A percentile compares a stretch with the other conserved stretches of the same genome.
phyloP scores from a whole-genome alignment of 257 asterid genomes.

The Leonotis leonurus region DNA sequence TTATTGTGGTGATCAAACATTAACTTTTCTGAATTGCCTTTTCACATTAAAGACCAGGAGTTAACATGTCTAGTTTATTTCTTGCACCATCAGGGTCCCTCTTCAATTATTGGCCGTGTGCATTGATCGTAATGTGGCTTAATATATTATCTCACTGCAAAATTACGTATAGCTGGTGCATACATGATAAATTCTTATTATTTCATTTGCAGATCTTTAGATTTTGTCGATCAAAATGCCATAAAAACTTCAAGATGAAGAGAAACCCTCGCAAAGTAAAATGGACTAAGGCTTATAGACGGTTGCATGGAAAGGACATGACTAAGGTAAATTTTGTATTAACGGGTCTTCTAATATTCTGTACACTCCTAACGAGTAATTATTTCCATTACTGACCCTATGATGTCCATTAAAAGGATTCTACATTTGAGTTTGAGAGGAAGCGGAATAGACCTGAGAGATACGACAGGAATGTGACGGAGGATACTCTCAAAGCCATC shows the following conservation, averaged over 20 bases:
- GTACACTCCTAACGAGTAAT: background rate
- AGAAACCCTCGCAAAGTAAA: conserved; percentile 88
- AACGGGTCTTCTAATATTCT: background rate
- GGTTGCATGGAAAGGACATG: conserved; percentile 89
- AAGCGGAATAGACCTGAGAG: conserved; percentile 84
- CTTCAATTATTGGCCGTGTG: background rate
- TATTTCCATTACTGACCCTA: background rate
- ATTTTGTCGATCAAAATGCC: conserved; percentile 86
- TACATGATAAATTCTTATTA: background rate
- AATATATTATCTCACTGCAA: background rate
- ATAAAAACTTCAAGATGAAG: conserved; percentile 94
- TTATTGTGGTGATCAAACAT: background rate
- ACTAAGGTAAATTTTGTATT: conserved; percentile 49
- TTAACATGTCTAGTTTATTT: background rate
- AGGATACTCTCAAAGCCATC: conserved; percentile 65
- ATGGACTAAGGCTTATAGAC: conserved; percentile 91
- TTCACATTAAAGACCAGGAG: no score
- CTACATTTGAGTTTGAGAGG: conserved; percentile 94
- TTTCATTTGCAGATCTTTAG: conserved; percentile 57
- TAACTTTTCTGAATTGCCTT: background rate
- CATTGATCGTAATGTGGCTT: background rate
- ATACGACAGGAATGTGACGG: conserved; percentile 67
- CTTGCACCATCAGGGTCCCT: background rate
- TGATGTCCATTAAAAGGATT: conserved; percentile 41
- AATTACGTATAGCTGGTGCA: background rate